Base-by-base conservation (phyloP, 23 red algal genomes). In the Cyanidioschyzon merolae region DNA sequence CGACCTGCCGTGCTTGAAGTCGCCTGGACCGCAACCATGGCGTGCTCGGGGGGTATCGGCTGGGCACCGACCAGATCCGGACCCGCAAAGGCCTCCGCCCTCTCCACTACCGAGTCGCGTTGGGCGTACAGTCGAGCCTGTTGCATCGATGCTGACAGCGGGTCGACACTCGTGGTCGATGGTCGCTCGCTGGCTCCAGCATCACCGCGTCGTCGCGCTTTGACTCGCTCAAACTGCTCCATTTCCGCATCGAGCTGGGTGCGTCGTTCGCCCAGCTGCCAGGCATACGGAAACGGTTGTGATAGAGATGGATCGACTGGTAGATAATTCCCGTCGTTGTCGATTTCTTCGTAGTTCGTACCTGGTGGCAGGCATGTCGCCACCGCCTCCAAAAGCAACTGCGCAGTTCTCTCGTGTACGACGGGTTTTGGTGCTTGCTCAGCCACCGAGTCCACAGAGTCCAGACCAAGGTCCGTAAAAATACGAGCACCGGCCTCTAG, bases 211-310 rank as follows among this genome's bases (percentile, higher is more conserved):
- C 45, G 45, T 21, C 21, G 45, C 45, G 7, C 12, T 54, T 54
- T 54, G n/a, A 3, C 30, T 7, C 63, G 29, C 29, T 71, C 63
- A 3, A 71, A 35, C 32, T 35, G 63, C n/a, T 71, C 63, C 63
- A 71, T 71, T 35, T 71, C 63, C 63, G 63, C 63, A 71, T 71
- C 63, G n/a, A 71, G 63, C 32, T 35, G 63, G n/a, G 63, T 71
- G 30, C 63, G 63, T 32, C n/a, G n/a, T 35, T 71, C 63, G 63
- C 63, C 63, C 63, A 71, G 32, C n/a, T 12, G 7, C n/a, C 12
- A 32, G 3, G 63, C 63, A 35, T 71, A 71, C 3, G 63, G 16
- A 25, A 71, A 35, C 16, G 63, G 63, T 35, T 71, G 63, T 32
- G 63, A 15, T 7, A 71, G 63, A 27, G n/a, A 35, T 35, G 63